phyloP scores from a whole-genome alignment of 2,329 filamentous ascomycete species.

The Nemania serpens region DNA sequence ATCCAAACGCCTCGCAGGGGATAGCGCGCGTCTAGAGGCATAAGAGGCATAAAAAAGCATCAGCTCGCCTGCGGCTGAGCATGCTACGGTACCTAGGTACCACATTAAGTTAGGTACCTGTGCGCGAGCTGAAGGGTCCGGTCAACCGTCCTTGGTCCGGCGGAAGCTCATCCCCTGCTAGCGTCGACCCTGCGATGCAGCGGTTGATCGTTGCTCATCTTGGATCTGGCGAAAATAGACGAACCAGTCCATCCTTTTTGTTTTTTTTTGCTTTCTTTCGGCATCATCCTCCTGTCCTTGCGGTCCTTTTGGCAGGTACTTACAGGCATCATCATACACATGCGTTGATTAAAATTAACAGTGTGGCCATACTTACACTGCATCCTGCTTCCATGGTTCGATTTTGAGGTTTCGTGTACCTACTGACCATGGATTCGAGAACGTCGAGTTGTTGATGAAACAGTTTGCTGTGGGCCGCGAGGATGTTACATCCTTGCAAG shows the following conservation, averaged over 20 bases:
- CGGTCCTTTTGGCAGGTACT: too few species aligned
- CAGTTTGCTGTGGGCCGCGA: neutral
- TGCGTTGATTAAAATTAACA: too few species aligned
- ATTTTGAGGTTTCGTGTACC: neutral
- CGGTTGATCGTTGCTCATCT: conserved; percentile 1
- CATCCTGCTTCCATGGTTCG: too few species aligned
- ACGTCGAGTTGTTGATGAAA: neutral
- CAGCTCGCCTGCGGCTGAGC: conserved; percentile 20
- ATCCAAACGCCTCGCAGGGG: conserved; percentile 7
- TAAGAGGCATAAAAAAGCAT: neutral
- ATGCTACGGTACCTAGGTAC: neutral
- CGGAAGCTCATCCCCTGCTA: conserved; percentile 2
- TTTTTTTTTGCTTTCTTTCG: too few species aligned
- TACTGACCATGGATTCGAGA: neutral
- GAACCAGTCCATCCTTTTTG: too few species aligned
- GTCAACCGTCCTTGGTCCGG: neutral
- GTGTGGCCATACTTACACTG: too few species aligned
- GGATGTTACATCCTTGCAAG: conserved; percentile 18
- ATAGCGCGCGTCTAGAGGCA: neutral
- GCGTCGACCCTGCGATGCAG: conserved; percentile 3
- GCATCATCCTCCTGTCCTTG: too few species aligned
- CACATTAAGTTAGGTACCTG: too few species aligned
- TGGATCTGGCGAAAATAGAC: too few species aligned
- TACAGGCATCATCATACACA: too few species aligned
- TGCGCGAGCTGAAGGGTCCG: conserved; percentile 10